Conservation (phyloP, 2,329 filamentous ascomycete genomes). For the Colletotrichum sp. region DNA sequence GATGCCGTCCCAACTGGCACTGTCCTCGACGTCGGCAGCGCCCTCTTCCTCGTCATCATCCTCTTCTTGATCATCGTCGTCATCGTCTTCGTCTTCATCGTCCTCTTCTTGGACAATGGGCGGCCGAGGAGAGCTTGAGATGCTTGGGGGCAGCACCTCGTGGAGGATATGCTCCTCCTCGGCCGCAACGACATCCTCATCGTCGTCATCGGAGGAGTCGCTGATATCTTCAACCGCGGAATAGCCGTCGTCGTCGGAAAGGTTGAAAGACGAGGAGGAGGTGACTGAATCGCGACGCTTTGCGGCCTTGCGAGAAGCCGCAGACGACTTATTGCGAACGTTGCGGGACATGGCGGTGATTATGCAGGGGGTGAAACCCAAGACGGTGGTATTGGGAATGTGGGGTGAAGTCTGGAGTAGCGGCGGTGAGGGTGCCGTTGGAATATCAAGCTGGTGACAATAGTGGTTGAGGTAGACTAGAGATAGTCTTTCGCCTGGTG, state of each 20-base stretch:
- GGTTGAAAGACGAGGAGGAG: slow-evolving; percentile 61
- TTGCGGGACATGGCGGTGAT: slow-evolving; percentile 56
- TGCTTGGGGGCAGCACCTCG: slow-evolving; percentile 38
- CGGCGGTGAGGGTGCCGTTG: neutral
- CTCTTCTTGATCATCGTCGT: slow-evolving; percentile 44
- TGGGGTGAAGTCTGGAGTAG: slow-evolving; percentile 4
- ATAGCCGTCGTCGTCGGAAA: slow-evolving; percentile 74
- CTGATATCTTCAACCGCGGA: slow-evolving; percentile 80
- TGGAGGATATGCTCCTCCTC: slow-evolving; percentile 76
- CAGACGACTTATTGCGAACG: slow-evolving; percentile 52
- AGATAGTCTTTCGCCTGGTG: neutral
- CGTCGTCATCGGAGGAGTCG: slow-evolving; percentile 78
- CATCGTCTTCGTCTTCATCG: slow-evolving; percentile 41
- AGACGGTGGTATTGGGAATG: slow-evolving; percentile 23
- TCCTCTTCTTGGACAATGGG: slow-evolving; percentile 31
- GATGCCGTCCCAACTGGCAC: slow-evolving; percentile 61
- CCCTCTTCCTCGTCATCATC: slow-evolving; percentile 44
- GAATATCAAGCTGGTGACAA: neutral
- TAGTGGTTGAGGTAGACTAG: neutral
- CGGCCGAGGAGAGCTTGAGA: slow-evolving; percentile 57
- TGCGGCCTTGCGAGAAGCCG: slow-evolving; percentile 47
- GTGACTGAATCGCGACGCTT: slow-evolving; percentile 57
- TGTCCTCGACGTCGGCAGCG: slow-evolving; percentile 44
- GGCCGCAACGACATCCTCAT: slow-evolving; percentile 77
- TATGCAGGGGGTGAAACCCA: slow-evolving; percentile 4